Evolutionary conservation across 176 grass and related monocot species (phyloP), one percentile per base, ranked within the genome.

Genomic region (Carex littledalei): DNA sequence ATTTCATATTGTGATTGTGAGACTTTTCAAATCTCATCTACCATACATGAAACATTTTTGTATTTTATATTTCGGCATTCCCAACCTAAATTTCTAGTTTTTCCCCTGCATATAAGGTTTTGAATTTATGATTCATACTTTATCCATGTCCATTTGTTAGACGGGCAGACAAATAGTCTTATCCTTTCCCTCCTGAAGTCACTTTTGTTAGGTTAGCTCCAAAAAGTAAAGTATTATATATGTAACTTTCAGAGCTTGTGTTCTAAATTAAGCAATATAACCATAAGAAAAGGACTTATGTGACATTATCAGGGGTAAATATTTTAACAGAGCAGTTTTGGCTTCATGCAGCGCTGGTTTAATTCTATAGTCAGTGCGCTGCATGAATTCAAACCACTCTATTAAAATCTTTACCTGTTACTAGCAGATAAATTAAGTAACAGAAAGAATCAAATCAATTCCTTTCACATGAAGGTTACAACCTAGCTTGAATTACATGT

Each of bases 181-280:
- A 45, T 63, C 60, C 60, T 45, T 49, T n/a, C 18, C 49, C 54
- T 29, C 2, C 47, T 76, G 20, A 29, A 54, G 21, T 52, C 11
- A 52, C 47, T 76, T 76, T 54, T 29, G 45, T 53, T 76, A 76
- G 71, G 72, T 53, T 54, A 53, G 72, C 39, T 76, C 20, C 68
- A 49, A 11, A 50, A 76, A 76, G 45, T 7, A 10, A 47, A 50
- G 70, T 49, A 74, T 22, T 16, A 49, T 43, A 29, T 29, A 29
- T 29, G 8, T 22, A 74, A 74, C 8, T 50, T 74, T 49, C 5
- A 76, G 8, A 26, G 10, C 72, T 52, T 76, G 43, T 29, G 2
- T 29, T 53, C 47, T 1, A 76, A 49, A 72, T 72, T 45, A 72
- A 72, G 68, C 41, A 22, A 47, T 60, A 11, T 41, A 69, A 73